Base-by-base conservation (phyloP, 345 rosid species). In the Aquilaria sinensis region DNA sequence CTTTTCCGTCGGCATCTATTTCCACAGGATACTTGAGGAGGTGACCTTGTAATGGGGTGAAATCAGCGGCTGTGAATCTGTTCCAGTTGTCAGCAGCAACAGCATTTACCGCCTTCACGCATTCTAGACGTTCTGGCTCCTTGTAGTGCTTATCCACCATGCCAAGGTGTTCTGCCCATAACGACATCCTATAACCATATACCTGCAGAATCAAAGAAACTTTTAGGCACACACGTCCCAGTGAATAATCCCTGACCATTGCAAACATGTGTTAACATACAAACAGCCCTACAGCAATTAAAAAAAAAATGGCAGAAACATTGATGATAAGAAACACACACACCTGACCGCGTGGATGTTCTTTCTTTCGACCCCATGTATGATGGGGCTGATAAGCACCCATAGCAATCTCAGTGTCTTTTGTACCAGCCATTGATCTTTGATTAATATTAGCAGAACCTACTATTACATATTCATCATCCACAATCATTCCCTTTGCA, bases 391-490 rank as follows among this genome's bases (percentile, higher is more conserved):
- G 99, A 71, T 94, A 94, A 11, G 96, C 90, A 60, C 97, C 99
- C 99, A 94, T 84, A 16, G 97, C 97, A 58, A 86, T 86, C 78
- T 91, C 97, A 0, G 97, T 84, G 69, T 92, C 98, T 73, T 85
- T 92, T 3, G 96, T 75, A 9, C 98, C 98, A n/a, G 95, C 96
- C 95, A 92, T 78, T 30, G 98, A 92, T 75, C 98, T 85, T 83
- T 92, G 98, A 81, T 92, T 92, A 53, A 92, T 85, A 80, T 92
- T 92, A 31, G 98, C 98, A 30, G 98, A 92, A 75, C 98, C 98
- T 37, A 92, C 13, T 63, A 92, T 81, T 13, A 83, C 83, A 51
- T 89, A 92, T 77, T 92, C 96, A 51, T 92, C 98, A 65, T 89
- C 98, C 65, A 92, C 92, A 29, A 92, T 66, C 96, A 92, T 92